phyloP scores from a whole-genome alignment of 148 eudicot species.

The Vaccinium darrowii region DNA sequence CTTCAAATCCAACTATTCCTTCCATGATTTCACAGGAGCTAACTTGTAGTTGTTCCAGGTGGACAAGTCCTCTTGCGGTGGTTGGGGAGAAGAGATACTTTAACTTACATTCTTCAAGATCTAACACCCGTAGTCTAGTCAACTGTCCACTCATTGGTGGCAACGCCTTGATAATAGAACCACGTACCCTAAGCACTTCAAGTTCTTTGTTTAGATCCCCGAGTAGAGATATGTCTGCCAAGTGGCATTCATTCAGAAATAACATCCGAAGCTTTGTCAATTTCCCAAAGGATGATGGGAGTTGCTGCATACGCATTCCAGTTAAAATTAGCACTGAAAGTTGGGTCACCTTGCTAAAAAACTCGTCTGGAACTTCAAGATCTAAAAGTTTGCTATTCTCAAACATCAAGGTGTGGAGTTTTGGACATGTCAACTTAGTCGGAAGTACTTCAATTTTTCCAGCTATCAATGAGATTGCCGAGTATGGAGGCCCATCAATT shows the following conservation, averaged over 20 bases:
- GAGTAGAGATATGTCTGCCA: not conserved
- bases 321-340: not conserved
- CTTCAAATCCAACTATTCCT: too few relatives aligned
- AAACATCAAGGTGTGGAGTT: too few relatives aligned
- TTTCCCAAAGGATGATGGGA: not conserved
- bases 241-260: not conserved
- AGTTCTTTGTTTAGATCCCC: not conserved
- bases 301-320: not conserved
- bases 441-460: not conserved
- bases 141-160: not conserved
- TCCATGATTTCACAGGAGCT: too few relatives aligned
- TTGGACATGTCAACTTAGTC: not conserved
- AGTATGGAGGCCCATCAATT: too few relatives aligned
- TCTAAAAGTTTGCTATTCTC: too few relatives aligned
- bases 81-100: too few relatives aligned
- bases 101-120: not conserved
- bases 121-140: conserved; percentile 9
- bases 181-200: conserved; percentile 1
- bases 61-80: too few relatives aligned
- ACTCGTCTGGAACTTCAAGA: too few relatives aligned
- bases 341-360: too few relatives aligned
- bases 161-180: not conserved
- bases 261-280: not conserved
- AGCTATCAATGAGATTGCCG: not conserved
- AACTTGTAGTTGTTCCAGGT: too few relatives aligned